Conservation (phyloP, 352 stramenopile genomes). For the Pythium vanterpoolii region DNA sequence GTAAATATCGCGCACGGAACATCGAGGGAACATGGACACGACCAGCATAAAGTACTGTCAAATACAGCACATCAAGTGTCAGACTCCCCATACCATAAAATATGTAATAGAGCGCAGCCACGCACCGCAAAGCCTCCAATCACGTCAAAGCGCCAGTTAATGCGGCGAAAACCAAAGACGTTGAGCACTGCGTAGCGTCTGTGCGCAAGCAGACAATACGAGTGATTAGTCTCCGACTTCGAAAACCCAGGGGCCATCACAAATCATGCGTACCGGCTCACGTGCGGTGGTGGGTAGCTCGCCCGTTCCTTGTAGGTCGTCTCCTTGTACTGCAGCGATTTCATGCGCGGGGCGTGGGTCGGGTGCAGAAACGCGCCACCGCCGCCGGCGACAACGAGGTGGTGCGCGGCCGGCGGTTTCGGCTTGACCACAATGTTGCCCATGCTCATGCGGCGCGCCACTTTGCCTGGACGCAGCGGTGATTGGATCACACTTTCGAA, state of each 20-base stretch:
- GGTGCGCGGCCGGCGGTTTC: conserved; percentile 31
- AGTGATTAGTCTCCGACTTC: background rate
- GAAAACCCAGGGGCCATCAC: background rate
- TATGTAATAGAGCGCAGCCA: background rate
- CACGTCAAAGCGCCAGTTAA: conserved; percentile 93
- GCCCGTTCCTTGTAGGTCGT: conserved; percentile 68
- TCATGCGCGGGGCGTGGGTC: conserved; percentile 71
- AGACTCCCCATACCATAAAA: background rate
- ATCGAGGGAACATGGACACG: conserved; percentile 92
- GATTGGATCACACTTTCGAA: background rate
- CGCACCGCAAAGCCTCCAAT: conserved; percentile 81
- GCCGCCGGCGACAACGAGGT: conserved; percentile 88
- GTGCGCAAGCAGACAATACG: background rate
- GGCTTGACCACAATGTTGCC: conserved; percentile 4
- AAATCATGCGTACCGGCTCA: conserved; percentile 52
- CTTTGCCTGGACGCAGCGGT: background rate
- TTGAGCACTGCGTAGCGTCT: conserved; percentile 84
- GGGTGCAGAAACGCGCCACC: conserved; percentile 89
- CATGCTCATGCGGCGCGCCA: conserved; percentile 3
- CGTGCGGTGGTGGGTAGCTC: conserved; percentile 81
- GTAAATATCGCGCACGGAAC: conserved; percentile 74
- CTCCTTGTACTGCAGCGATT: conserved; percentile 59
- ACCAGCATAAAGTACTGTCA: conserved; percentile 88
- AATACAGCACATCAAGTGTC: background rate
- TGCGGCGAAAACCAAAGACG: conserved; percentile 87